These are phyloP conservation scores for Trifolium fragiferum DNA, from an alignment of 306 rosid species.

Conservation along the genomic window DNA sequence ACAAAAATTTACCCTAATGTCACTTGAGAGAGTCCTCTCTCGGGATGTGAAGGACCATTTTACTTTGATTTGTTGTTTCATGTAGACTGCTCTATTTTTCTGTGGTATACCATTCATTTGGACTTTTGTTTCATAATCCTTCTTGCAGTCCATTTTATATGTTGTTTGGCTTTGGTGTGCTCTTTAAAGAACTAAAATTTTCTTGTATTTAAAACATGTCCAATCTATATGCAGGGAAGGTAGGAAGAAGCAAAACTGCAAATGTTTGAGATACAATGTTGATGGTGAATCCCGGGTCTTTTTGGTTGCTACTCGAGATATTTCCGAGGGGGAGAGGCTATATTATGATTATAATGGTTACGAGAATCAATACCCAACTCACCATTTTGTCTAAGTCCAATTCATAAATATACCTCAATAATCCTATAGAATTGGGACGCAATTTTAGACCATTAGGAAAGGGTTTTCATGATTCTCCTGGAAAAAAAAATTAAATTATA, in stretches of 20 bases:
- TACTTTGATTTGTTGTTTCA: constrained; percentile 23
- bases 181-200: constrained; percentile 33
- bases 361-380: constrained; percentile 79
- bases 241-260: constrained; percentile 85
- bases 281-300: constrained; percentile 77
- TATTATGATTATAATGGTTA: constrained; percentile 87
- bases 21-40: too few species aligned
- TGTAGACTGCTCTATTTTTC: constrained; percentile 4
- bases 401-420: constrained; percentile 45
- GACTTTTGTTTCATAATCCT: constrained; percentile 14
- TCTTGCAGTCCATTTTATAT: constrained; percentile 21
- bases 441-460: constrained; percentile 49
- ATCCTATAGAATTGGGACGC: constrained; percentile 42
- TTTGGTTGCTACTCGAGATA: constrained; percentile 86
- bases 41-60: constrained; percentile 5
- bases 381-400: constrained; percentile 70
- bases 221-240: constrained; percentile 74
- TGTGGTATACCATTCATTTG: background rate
- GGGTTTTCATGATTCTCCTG: constrained; percentile 43
- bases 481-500: constrained; percentile 41
- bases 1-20: too few species aligned
- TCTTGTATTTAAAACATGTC: constrained; percentile 45
- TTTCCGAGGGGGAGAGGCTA: constrained; percentile 81
- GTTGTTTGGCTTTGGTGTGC: constrained; percentile 35
- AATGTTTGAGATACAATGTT: constrained; percentile 83